Percentiles rank a stretch among this genome's conserved stretches.
Evolutionary conservation across 1,139 yeast species (phyloP).

Genomic region (Suhomyces anneliseae): DNA sequence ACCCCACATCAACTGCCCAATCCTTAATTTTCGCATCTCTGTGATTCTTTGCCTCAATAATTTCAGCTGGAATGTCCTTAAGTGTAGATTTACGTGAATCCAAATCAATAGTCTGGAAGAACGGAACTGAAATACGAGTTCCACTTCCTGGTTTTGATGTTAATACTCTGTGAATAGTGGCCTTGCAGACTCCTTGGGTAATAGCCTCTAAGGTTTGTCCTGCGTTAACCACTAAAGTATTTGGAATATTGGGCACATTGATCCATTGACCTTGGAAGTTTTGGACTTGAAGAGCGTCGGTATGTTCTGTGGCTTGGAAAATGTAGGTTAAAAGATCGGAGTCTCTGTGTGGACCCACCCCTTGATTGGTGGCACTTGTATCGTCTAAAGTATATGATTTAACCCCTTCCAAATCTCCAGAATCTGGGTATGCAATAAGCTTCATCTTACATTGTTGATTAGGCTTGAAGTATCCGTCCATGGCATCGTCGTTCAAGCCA

Average conservation of each 20-base stretch:
- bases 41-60: slow-evolving; percentile 30
- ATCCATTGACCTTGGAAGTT: slow-evolving; percentile 66
- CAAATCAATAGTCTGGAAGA: slow-evolving; percentile 54
- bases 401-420: slow-evolving; percentile 26
- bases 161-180: slow-evolving; percentile 67
- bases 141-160: slow-evolving; percentile 56
- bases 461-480: slow-evolving; percentile 51
- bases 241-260: slow-evolving; percentile 44
- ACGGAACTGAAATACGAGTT: slow-evolving; percentile 53
- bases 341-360: slow-evolving; percentile 73
- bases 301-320: slow-evolving; percentile 54
- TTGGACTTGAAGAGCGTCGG: slow-evolving; percentile 58
- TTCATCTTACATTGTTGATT: slow-evolving; percentile 57
- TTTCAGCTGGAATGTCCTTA: slow-evolving; percentile 30
- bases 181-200: slow-evolving; percentile 55
- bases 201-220: slow-evolving; percentile 58
- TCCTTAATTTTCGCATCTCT: slow-evolving; percentile 40
- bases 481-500: slow-evolving; percentile 44
- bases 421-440: slow-evolving; percentile 52
- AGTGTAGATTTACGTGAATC: slow-evolving; percentile 41
- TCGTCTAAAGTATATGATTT: slow-evolving; percentile 37
- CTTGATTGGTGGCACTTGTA: slow-evolving; percentile 51
- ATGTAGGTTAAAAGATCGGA: slow-evolving; percentile 64
- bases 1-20: slow-evolving; percentile 50
- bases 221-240: slow-evolving; percentile 51